Conservation (phyloP, 768 basidiomycete species). For the Auricularia cornea region DNA sequence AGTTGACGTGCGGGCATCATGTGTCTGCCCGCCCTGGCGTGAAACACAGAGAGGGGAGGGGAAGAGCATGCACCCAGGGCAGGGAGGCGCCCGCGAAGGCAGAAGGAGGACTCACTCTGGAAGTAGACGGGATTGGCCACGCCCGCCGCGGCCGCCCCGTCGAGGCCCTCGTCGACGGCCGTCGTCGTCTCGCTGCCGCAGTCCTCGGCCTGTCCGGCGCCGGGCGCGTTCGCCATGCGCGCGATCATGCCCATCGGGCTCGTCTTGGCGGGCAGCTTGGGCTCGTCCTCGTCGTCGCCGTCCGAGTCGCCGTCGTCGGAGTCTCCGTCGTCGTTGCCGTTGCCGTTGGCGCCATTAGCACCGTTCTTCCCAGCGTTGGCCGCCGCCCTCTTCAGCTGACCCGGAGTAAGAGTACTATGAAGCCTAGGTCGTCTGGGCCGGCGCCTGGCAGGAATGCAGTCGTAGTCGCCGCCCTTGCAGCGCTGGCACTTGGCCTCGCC, state of each 20-base stretch:
- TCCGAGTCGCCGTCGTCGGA: too few relatives aligned
- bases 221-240: background rate
- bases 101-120: too few relatives aligned
- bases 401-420: background rate
- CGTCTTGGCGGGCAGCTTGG: background rate
- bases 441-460: background rate
- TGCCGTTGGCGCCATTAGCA: background rate
- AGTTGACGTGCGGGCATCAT: too few relatives aligned
- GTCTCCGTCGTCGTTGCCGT: background rate
- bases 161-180: background rate
- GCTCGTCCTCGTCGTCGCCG: too few relatives aligned
- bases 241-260: background rate
- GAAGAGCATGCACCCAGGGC: too few relatives aligned
- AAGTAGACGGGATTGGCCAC: too few relatives aligned
- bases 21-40: too few relatives aligned
- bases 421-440: background rate
- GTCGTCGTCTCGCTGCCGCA: background rate
- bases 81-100: too few relatives aligned
- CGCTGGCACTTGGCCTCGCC: background rate
- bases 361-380: background rate
- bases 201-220: background rate
- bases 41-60: too few relatives aligned
- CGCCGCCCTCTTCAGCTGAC: background rate
- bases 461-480: background rate
- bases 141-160: too few relatives aligned